Base-by-base conservation (phyloP, 805 yeast genomes). In the Candida insectorum region DNA sequence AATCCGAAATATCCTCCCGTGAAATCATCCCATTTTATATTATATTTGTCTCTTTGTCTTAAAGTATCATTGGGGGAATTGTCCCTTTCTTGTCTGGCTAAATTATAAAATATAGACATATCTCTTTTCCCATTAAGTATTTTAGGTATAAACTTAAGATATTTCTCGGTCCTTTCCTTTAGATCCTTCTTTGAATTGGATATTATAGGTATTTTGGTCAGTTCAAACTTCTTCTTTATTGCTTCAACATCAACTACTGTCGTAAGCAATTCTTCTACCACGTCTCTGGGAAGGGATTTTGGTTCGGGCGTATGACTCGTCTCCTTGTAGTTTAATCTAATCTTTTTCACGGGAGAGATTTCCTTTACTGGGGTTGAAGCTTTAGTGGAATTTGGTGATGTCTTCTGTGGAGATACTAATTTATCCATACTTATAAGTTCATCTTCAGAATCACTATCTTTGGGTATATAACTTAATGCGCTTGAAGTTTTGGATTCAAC, bases 1-100 rank as follows among this genome's bases (percentile, higher is more conserved):
- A 73, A 52, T 0, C 89, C 91, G 40, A 71, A 70, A 47, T 69
- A 82, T 0, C 91, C 89, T 17, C 77, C 77, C 3, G 60, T 48
- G 46, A 71, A 78, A 21, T 52, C 47, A 11, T 54, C 43, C 56
- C 78, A 68, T 13, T 73, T 66, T 7, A 77, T 46, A 11, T 58
- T 60, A 42, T 70, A 59, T 16, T 76, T 58, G 33, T 75, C 81
- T 16, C 56, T 50, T 17, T 56, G 60, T 0, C 81, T 65, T 41
- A 81, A 56, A 1, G 69, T 54, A 4, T 67, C 58, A 19, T 68
- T 58, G 2, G 49, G 42, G 2, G 82, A 74, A 1, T 49, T 36
- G 11, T 55, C 44, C 10, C 53, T 55, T 15, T 31, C 24, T 26
- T 68, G 62, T 15, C 65, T 62, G 0, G 88, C 87, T 17, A 65